Evolutionary conservation across 225 moss, liverwort and hornwort species (phyloP).

Genomic region (Asterella californica): DNA sequence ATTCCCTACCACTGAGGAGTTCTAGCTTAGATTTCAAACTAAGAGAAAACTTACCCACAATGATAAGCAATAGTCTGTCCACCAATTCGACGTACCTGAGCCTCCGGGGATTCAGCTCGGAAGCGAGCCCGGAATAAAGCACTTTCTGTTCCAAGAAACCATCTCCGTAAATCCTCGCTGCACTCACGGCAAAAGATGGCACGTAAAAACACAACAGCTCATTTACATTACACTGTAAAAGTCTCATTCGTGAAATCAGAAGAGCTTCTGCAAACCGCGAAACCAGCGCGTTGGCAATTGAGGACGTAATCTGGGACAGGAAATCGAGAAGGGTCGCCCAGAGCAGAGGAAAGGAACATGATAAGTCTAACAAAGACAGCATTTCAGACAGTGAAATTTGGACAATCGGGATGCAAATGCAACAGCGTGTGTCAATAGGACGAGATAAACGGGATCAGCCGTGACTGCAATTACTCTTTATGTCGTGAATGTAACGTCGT

Average conservation of each 20-base stretch:
- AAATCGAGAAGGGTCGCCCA: background rate
- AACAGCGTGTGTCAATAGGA: background rate
- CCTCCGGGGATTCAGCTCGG: constrained; percentile 64
- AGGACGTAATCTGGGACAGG: background rate
- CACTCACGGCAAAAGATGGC: background rate
- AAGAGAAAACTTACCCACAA: background rate
- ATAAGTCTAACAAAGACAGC: background rate
- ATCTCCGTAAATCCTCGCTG: constrained; percentile 76
- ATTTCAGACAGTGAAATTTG: background rate
- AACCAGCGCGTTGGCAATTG: background rate
- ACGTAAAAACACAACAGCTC: background rate
- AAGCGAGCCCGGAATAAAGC: constrained; percentile 79
- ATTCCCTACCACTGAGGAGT: background rate
- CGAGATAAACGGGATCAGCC: background rate
- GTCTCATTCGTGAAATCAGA: background rate
- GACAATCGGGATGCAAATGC: background rate
- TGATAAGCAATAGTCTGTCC: background rate
- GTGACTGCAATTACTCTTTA: background rate
- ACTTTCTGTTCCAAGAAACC: constrained; percentile 88
- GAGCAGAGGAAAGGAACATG: background rate
- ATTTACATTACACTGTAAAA: background rate
- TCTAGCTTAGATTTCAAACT: background rate
- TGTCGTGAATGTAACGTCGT: background rate
- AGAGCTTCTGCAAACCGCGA: background rate
- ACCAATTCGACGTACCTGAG: constrained; percentile 29